Base-by-base conservation (phyloP, 179 eudicot species). In the Amaranthus tricolor region DNA sequence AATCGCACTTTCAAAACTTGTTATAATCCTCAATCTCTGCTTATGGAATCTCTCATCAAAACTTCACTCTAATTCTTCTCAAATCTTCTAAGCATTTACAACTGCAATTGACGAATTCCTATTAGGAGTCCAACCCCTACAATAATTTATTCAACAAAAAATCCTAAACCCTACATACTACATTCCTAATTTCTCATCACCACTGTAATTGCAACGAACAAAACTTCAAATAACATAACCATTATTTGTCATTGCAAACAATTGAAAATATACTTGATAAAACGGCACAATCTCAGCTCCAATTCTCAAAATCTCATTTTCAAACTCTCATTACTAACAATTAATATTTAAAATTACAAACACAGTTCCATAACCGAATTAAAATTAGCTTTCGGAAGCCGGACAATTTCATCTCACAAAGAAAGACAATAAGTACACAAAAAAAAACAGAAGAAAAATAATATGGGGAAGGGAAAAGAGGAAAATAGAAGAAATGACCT, bases 401-500 rank as follows among this genome's bases (percentile, higher is more conserved):
- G 40, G 40, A 31, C 40, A 31, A 70, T 70, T 77, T 13, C 9
- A 44, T 10, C 12, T n/a, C 52, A 20, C 6, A 19, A 52, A 70
- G 0, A 15, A n/a, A 9, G 13, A 31, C 16, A 17, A 44, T 10
- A 14, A 47, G 48, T 6, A 62, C 31, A 49, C 14, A 6, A 9
- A 62, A 21, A 9, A 10, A 19, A 74, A 44, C 62, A 48, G 15
- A 24, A 16, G n/a, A 54, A 58, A 76, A 4, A 15, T 1, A 65
- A 53, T 7, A 44, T 31, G 40, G 40, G 3, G 11, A 62, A 73
- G 0, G 5, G 54, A 68, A 56, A 47, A 3, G 19, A 9, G 48
- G 10, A 51, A 51, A 70, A 44, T 19, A 49, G 10, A 19, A 5
- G 56, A 45, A 62, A 6, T n/a, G 31, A 92, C 97, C 96, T 90